Evolutionary conservation across 2,329 filamentous ascomycete species (phyloP).

Genomic region (Ascochyta koolunga): DNA sequence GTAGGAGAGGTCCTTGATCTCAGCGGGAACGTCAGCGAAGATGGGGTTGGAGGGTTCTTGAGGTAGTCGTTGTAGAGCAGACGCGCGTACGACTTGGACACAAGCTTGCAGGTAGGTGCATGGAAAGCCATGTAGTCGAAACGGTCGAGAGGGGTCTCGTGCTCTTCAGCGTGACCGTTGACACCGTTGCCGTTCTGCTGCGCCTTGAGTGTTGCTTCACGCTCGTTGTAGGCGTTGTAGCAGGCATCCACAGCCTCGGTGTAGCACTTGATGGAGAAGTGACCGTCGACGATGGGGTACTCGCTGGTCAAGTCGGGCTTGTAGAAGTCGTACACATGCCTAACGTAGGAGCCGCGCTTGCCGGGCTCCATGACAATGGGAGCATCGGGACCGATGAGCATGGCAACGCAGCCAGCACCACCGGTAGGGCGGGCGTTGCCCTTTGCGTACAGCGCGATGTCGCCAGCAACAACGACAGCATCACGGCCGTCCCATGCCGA

Average conservation of each 20-base stretch:
- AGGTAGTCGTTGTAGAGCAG: slow-evolving; percentile 61
- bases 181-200: slow-evolving; percentile 49
- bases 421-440: slow-evolving; percentile 59
- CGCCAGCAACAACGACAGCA: slow-evolving; percentile 59
- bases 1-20: slow-evolving; percentile 55
- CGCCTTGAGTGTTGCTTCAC: slow-evolving; percentile 54
- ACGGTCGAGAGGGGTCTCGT: slow-evolving; percentile 56
- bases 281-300: slow-evolving; percentile 60
- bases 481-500: slow-evolving; percentile 60
- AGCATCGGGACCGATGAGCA: slow-evolving; percentile 59
- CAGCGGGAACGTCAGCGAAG: slow-evolving; percentile 57
- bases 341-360: slow-evolving; percentile 58
- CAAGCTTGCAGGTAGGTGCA: slow-evolving; percentile 61
- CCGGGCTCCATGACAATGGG: slow-evolving; percentile 58
- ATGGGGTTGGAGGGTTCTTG: slow-evolving; percentile 52
- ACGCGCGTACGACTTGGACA: slow-evolving; percentile 61
- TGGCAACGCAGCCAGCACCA: slow-evolving; percentile 60
- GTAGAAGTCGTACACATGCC: slow-evolving; percentile 62
- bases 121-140: slow-evolving; percentile 64
- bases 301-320: slow-evolving; percentile 61
- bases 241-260: slow-evolving; percentile 59
- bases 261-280: slow-evolving; percentile 61
- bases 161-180: slow-evolving; percentile 44
- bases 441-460: slow-evolving; percentile 63
- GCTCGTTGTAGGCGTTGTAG: slow-evolving; percentile 61